Conservation (phyloP, 2,329 filamentous ascomycete genomes). For the Colletotrichum endophyticum region DNA sequence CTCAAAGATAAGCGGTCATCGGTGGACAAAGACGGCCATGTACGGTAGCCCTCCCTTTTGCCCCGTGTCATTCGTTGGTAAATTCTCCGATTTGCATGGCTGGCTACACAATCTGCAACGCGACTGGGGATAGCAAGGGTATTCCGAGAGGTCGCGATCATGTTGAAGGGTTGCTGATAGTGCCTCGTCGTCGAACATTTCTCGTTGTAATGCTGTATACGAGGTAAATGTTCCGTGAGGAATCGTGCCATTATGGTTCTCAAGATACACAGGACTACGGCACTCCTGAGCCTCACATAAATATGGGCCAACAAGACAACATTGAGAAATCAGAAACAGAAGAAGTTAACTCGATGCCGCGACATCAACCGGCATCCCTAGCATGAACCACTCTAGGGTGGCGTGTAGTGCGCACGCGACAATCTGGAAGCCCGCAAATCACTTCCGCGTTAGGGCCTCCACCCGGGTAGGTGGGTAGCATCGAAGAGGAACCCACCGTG, state of each 20-base stretch:
- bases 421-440: not conserved
- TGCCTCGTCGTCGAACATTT: not conserved
- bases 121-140: not conserved
- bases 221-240: fast-evolving
- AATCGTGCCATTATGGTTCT: not conserved
- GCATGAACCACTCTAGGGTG: not conserved
- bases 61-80: not conserved
- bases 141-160: not conserved
- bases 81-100: not conserved
- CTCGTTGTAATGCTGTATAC: not conserved
- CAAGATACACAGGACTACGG: fast-evolving
- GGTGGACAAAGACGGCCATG: not conserved
- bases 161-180: not conserved
- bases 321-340: not conserved
- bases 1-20: not conserved
- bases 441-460: not conserved
- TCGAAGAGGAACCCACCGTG: not conserved
- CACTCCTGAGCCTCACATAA: fast-evolving
- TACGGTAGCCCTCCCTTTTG: not conserved
- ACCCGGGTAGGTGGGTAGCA: not conserved
- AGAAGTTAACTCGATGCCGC: not conserved
- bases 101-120: not conserved
- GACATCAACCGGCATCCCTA: not conserved
- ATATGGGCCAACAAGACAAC: not conserved
- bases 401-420: not conserved